Percentiles rank a stretch among this genome's conserved stretches.
phyloP scores from a whole-genome alignment of 2,329 filamentous ascomycete genomes.

The Diaporthe sp. region DNA sequence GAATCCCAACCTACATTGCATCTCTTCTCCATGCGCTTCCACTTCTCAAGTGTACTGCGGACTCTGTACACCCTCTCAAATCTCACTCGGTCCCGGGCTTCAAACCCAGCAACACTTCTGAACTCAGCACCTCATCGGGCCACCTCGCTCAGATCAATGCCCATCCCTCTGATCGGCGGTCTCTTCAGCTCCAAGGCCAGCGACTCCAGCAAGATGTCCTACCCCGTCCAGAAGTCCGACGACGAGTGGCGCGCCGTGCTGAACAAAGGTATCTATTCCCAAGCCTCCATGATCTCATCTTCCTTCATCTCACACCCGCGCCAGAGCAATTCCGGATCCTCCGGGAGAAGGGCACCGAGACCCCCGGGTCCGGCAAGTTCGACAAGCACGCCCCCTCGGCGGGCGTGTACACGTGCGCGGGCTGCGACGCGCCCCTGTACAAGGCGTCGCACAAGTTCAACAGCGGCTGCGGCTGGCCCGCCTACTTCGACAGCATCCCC shows the following conservation, averaged over 20 bases:
- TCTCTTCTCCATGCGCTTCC: conserved; percentile 62
- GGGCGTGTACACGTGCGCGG: conserved; percentile 90
- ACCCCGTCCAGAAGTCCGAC: conserved; percentile 84
- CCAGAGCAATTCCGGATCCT: conserved; percentile 96
- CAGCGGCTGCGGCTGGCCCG: conserved; percentile 96
- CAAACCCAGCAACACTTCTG: conserved; percentile 42
- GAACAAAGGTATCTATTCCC: conserved; percentile 61
- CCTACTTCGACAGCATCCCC: conserved; percentile 95
- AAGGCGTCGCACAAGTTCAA: conserved; percentile 95
- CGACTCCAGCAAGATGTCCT: conserved; percentile 73
- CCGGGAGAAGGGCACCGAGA: conserved; percentile 91
- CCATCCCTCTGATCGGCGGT: conserved; percentile 83
- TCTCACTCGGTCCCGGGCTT: conserved; percentile 55
- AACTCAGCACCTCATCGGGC: conserved; percentile 45
- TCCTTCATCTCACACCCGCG: conserved; percentile 6
- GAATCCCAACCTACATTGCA: not conserved
- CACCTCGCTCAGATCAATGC: conserved; percentile 71
- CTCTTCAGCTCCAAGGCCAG: conserved; percentile 77
- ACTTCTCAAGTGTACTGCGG: conserved; percentile 61
- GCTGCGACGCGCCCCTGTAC: conserved; percentile 90
- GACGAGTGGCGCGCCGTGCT: conserved; percentile 93
- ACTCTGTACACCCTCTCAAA: conserved; percentile 62
- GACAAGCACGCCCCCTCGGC: conserved; percentile 84
- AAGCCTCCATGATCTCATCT: not conserved
- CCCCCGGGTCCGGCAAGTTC: conserved; percentile 83